Conservation (phyloP, 371 early-diverging fungal species). For the Actinomucor elegans region DNA sequence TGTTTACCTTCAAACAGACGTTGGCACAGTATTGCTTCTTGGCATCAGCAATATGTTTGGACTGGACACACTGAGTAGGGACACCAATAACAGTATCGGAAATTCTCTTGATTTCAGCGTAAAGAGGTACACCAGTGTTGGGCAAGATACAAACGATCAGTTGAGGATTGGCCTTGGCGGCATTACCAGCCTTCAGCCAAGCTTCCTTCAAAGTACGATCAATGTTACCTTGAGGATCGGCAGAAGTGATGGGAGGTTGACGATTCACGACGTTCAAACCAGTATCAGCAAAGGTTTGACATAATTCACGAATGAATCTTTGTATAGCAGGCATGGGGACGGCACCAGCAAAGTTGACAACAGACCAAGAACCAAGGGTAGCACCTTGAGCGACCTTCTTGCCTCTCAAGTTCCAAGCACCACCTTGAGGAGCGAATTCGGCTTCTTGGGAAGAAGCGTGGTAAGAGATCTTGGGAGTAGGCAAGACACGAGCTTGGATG, state of each 20-base stretch:
- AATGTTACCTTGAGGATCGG: constrained; percentile 68
- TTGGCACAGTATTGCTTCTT: constrained; percentile 76
- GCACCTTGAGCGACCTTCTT: constrained; percentile 80
- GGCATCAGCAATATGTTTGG: constrained; percentile 66
- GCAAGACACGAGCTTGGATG: constrained; percentile 72
- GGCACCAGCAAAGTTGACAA: constrained; percentile 62
- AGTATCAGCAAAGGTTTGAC: constrained; percentile 57
- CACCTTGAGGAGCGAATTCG: constrained; percentile 70
- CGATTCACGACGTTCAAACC: constrained; percentile 62
- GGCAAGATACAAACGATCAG: constrained; percentile 82
- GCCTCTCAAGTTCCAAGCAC: constrained; percentile 92
- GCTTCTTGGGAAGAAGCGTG: constrained; percentile 58
- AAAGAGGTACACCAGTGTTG: constrained; percentile 82
- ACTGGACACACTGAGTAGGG: constrained; percentile 91
- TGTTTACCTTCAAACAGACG: constrained; percentile 86
- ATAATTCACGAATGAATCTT: constrained; percentile 59
- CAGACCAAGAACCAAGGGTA: constrained; percentile 81
- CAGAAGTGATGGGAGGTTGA: constrained; percentile 67
- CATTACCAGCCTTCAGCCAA: constrained; percentile 69
- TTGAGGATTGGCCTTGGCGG: constrained; percentile 75
- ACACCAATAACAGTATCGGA: constrained; percentile 91
- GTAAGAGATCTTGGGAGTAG: constrained; percentile 78
- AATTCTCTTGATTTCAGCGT: constrained; percentile 94
- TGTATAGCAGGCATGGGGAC: constrained; percentile 40
- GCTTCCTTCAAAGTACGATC: constrained; percentile 70